Percentiles rank a stretch among this genome's conserved stretches.
Evolutionary conservation across 148 eudicot species (phyloP).

Genomic region (Cornus controversa): DNA sequence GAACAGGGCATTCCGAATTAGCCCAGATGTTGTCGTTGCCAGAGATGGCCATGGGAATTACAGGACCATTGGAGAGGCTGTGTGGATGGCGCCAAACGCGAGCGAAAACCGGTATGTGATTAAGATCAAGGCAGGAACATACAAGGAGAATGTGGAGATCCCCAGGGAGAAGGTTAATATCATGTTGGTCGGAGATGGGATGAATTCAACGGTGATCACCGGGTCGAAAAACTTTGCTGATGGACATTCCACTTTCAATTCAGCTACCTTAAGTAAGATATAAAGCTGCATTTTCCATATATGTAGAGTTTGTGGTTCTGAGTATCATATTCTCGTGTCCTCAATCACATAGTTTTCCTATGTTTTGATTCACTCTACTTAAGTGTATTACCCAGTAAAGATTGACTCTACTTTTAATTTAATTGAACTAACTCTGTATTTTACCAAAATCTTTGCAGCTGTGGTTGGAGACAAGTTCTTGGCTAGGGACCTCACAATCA

Average conservation of each 20-base stretch:
- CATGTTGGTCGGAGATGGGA: slow-evolving; percentile 61
- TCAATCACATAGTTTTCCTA: no score
- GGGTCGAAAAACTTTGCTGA: slow-evolving; percentile 50
- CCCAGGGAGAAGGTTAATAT: slow-evolving; percentile 57
- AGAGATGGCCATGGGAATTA: slow-evolving; percentile 50
- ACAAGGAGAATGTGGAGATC: slow-evolving; percentile 52
- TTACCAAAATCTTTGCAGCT: slow-evolving; percentile 26
- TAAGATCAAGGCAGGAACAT: slow-evolving; percentile 48
- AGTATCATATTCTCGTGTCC: no score
- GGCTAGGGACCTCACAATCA: slow-evolving; percentile 59
- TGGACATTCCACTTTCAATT: slow-evolving; percentile 51
- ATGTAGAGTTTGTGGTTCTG: no score
- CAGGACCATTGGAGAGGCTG: slow-evolving; percentile 39
- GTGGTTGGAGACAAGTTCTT: slow-evolving; percentile 59
- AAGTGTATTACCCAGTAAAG: no score
- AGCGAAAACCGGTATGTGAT: slow-evolving; percentile 44
- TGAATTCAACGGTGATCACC: slow-evolving; percentile 54
- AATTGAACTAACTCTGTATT: no score
- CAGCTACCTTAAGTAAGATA: no score
- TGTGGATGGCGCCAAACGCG: slow-evolving; percentile 24
- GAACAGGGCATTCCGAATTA: no score
- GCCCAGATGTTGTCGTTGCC: slow-evolving; percentile 29
- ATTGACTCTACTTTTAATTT: no score
- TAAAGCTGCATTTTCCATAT: no score
- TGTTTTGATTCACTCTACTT: no score